phyloP scores from a whole-genome alignment of 345 rosid species.

The Syzygium oleosum region DNA sequence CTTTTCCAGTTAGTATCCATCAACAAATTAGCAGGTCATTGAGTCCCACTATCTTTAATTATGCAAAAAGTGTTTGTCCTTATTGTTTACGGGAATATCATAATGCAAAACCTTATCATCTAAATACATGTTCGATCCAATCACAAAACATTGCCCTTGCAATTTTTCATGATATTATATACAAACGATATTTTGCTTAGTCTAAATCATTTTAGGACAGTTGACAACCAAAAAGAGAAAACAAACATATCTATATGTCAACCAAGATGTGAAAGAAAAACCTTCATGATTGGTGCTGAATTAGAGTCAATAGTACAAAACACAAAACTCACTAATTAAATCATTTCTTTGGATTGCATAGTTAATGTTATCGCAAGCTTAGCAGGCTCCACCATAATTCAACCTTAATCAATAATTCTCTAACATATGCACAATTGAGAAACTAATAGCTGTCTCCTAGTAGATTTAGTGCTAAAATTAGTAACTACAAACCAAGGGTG shows the following conservation, averaged over 20 bases:
- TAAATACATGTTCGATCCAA: neutral
- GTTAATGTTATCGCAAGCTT: slow-evolving; percentile 7
- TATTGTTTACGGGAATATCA: neutral
- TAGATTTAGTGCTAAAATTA: neutral
- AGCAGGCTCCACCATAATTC: slow-evolving; percentile 2
- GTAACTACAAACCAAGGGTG: neutral
- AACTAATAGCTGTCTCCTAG: slow-evolving; percentile 14
- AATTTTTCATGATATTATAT: neutral
- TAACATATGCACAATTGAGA: neutral
- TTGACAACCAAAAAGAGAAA: neutral
- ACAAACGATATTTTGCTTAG: neutral
- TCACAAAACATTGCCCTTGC: neutral
- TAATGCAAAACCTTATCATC: neutral
- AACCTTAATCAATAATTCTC: neutral
- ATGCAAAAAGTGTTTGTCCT: neutral
- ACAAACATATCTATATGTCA: neutral
- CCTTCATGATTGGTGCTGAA: neutral
- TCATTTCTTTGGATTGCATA: neutral
- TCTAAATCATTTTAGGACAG: neutral
- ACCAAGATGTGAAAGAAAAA: neutral
- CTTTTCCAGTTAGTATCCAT: neutral
- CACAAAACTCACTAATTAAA: neutral
- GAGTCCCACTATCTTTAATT: neutral
- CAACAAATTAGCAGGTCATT: neutral
- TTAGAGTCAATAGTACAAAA: neutral